Evolutionary conservation across 352 stramenopile genomes (phyloP), one percentile per base, ranked within the genome.

Genomic region (Aphanomyces stellatus): DNA sequence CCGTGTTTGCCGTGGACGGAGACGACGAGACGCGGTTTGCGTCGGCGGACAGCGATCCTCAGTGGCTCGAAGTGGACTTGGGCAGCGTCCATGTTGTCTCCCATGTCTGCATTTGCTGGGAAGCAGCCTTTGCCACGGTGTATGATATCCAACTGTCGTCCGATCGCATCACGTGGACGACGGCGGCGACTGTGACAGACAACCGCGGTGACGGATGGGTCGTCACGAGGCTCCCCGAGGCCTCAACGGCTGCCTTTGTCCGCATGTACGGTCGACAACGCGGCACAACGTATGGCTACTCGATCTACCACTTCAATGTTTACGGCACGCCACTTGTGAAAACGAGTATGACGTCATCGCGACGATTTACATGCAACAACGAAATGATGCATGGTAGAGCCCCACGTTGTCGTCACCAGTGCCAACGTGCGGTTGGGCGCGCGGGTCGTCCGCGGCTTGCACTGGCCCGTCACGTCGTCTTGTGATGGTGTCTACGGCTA

Each of bases 51-150:
- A 57, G 49, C 30, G 49, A 57, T 34, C 49, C 49, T 24, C 49
- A 57, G 30, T 57, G 49, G 49, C 49, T 57, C 30, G 49, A 57
- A 57, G 49, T 57, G 7, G 49, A 57, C 30, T 57, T 57, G 49
- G 49, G 49, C 13, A 2, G 5, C 13, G 13, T 57, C 6, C 49
- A 57, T 30, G 19, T 34, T 7, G 28, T 57, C 25, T 57, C 25
- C 19, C 49, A 57, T n/a, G 49, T 57, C 17, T 40, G 49, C 49
- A 57, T 57, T 35, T 24, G 10, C 17, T 57, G 49, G 49, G 49
- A 57, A 24, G 49, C 49, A 15, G 49, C 49, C 7, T 57, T 37
- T 57, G 49, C 49, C 8, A 5, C 25, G 22, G 28, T 11, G 49
- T 57, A 57, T 30, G 49, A 57, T 1, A 57, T 57, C n/a, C 49